Base-by-base conservation (phyloP, 2,329 filamentous ascomycete genomes). In the Pseudocercospora ulei region DNA sequence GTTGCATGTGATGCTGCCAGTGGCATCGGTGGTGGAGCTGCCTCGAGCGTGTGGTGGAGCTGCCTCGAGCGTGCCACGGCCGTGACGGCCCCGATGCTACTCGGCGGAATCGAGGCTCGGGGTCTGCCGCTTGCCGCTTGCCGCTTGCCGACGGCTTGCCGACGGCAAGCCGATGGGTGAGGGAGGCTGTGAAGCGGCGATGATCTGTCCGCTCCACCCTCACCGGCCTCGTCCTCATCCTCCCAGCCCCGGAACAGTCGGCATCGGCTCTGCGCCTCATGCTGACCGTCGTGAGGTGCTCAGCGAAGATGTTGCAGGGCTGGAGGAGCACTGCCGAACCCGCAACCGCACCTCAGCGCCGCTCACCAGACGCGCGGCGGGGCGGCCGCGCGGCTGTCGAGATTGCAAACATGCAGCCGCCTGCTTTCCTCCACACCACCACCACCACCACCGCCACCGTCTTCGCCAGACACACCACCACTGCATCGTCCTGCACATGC, bases 381-480 rank as follows among this genome's bases (percentile, higher is more conserved):
- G 36, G 41, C 41, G 41, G 19, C 36, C 18, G 35, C 20, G 29
- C 20, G n/a, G 27, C 27, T 16, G 37, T 40, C 23, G 36, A 33
- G 41, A 23, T 36, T 39, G 23, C 25, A 20, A 22, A 33, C 16
- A 18, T 17, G 19, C 14, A 8, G 18, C 38, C 7, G 20, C 37
- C 34, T 27, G 26, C 29, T 28, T 39, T 34, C 19, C 31, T 37
- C 37, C 16, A 6, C 38, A 7, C 31, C 16, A 24, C 11, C 24
- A 22, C 20, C 38, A 26, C 24, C 14, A 27, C 24, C 12, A 36
- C 24, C 41, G 26, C 3, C 40, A 43, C 35, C 34, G 19, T 20
- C 30, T 33, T 33, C 30, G 16, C 18, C 6, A 23, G n/a, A 27
- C 23, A 36, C 24, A 19, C 12, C 35, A 36, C 22, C 28, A 39